Conservation (phyloP, 2,329 filamentous ascomycete genomes). For the Annulohypoxylon truncatum region DNA sequence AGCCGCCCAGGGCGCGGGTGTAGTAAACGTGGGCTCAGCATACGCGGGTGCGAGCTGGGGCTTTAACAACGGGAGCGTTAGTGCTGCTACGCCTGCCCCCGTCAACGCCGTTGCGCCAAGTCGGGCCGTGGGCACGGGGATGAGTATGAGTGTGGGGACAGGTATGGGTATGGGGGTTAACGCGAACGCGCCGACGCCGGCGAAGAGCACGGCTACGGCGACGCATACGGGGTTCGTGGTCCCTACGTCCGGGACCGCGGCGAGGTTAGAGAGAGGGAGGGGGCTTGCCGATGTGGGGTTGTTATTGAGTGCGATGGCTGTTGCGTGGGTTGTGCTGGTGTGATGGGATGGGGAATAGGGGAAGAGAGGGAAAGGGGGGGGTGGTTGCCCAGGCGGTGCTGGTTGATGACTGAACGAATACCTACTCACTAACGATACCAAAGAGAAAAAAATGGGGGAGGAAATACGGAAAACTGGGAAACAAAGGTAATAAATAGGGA, state of each 20-base stretch:
- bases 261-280: neutral
- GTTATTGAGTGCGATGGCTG: neutral
- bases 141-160: neutral
- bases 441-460: neutral
- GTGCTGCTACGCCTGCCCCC: neutral
- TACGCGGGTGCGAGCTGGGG: conserved; percentile 24
- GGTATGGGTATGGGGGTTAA: neutral
- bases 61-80: conserved; percentile 16
- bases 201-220: conserved; percentile 1
- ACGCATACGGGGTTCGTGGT: neutral
- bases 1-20: neutral
- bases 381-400: neutral
- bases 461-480: neutral
- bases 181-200: conserved; percentile 2
- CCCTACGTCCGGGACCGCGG: neutral
- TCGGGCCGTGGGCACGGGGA: neutral
- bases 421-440: neutral
- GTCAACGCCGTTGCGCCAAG: neutral
- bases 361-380: neutral
- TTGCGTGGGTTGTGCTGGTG: conserved; percentile 1
- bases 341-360: neutral
- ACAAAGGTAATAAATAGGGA: neutral
- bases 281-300: neutral
- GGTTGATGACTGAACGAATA: conserved; percentile 11
- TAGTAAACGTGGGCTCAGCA: too few relatives aligned